phyloP scores from a whole-genome alignment of 2,329 filamentous ascomycete species.

The Aspergillus pseudoglaucus region DNA sequence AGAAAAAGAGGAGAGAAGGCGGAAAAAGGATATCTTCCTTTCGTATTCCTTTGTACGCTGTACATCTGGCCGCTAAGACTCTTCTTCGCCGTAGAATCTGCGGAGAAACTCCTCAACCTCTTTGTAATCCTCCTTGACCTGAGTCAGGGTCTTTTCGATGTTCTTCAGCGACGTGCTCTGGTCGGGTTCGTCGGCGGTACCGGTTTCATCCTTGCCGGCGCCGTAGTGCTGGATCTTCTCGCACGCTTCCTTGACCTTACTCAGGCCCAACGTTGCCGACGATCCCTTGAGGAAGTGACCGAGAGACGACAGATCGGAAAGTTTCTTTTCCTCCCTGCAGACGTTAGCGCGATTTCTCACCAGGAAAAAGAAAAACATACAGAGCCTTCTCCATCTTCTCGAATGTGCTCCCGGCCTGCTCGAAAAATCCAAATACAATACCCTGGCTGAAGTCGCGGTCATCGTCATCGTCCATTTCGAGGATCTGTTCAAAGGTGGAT shows the following conservation, averaged over 20 bases:
- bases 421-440: slow-evolving; percentile 88
- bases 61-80: neutral
- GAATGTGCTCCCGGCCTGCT: slow-evolving; percentile 84
- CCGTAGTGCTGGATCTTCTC: slow-evolving; percentile 96
- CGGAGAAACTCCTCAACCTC: slow-evolving; percentile 65
- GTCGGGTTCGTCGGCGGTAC: slow-evolving; percentile 59
- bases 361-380: slow-evolving; percentile 52
- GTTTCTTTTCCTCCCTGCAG: slow-evolving; percentile 58
- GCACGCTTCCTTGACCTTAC: slow-evolving; percentile 85
- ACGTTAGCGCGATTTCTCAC: neutral
- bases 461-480: slow-evolving; percentile 94
- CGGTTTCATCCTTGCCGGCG: slow-evolving; percentile 71
- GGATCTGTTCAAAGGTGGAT: slow-evolving; percentile 82
- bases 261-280: slow-evolving; percentile 84
- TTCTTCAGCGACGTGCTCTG: slow-evolving; percentile 61
- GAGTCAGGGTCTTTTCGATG: slow-evolving; percentile 62
- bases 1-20: neutral
- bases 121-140: slow-evolving; percentile 69
- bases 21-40: too few species aligned
- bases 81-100: slow-evolving; percentile 56
- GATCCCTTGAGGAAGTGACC: slow-evolving; percentile 98
- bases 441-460: slow-evolving; percentile 81
- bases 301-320: slow-evolving; percentile 69
- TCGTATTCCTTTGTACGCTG: neutral
- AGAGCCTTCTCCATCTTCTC: slow-evolving; percentile 71